Evolutionary conservation across 1,139 yeast genomes (phyloP).

Genomic region (Magnusiomyces paraingens): DNA sequence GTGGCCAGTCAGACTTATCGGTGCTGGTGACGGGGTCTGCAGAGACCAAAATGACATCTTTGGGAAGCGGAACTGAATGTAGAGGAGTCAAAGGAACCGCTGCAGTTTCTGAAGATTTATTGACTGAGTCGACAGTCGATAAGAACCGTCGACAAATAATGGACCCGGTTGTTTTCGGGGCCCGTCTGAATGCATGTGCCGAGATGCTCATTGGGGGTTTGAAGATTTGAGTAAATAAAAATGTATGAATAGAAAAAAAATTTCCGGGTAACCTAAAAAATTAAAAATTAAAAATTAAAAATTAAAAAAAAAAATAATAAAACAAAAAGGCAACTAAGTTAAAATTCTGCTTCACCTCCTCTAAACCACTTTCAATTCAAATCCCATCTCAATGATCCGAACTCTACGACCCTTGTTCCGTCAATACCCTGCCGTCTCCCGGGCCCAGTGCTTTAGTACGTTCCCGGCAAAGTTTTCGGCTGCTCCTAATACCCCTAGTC

Average conservation of each 20-base stretch:
- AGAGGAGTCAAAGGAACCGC: neutral
- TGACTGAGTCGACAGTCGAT: neutral
- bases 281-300: neutral
- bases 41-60: neutral
- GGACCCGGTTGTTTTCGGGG: neutral
- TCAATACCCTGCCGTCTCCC: neutral
- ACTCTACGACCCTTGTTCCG: too few species aligned
- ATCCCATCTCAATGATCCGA: neutral
- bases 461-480: neutral
- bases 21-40: neutral
- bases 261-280: neutral
- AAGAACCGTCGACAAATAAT: neutral
- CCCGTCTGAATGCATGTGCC: constrained; percentile 2
- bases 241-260: neutral
- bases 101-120: neutral
- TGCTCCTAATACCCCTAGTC: neutral
- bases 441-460: neutral
- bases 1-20: constrained; percentile 1
- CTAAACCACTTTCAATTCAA: neutral
- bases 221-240: neutral
- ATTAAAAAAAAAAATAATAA: neutral
- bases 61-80: neutral
- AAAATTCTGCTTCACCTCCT: neutral
- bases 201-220: too few species aligned
- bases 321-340: too few species aligned